Percentiles rank a stretch among this genome's conserved stretches.
These are phyloP conservation scores for Pugionium cornutum DNA, from an alignment of 345 rosid genomes.

Conservation along the genomic window DNA sequence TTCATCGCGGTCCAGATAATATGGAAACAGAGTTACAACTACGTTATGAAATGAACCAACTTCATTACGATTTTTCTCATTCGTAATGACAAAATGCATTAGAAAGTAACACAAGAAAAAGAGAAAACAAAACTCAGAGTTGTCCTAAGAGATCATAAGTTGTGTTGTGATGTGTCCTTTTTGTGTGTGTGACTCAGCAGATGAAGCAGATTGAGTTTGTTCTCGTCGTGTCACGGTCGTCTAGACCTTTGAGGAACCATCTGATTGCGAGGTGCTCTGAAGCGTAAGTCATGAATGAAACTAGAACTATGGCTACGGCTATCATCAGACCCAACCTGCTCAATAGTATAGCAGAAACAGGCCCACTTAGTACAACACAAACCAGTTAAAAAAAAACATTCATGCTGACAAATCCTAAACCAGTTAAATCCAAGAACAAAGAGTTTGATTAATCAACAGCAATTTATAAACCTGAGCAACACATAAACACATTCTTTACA, in stretches of 20 bases:
- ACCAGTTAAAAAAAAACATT: neutral
- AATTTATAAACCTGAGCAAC: neutral
- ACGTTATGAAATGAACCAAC: neutral
- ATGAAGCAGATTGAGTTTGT: slow-evolving; percentile 48
- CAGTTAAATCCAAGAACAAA: slow-evolving; percentile 3
- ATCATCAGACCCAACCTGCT: slow-evolving; percentile 88
- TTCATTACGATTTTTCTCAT: slow-evolving; percentile 1
- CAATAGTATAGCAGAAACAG: neutral
- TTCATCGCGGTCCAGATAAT: too few relatives aligned
- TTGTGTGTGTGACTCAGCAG: slow-evolving; percentile 40
- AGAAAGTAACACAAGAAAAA: neutral
- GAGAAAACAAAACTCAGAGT: slow-evolving; percentile 1
- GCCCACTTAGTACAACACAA: slow-evolving; percentile 13
- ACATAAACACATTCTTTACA: slow-evolving; percentile 5
- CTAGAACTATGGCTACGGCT: slow-evolving; percentile 69
- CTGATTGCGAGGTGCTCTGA: slow-evolving; percentile 73
- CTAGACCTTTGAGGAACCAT: slow-evolving; percentile 69
- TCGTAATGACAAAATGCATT: neutral
- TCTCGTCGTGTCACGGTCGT: slow-evolving; percentile 58
- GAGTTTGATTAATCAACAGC: neutral
- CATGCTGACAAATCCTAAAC: neutral
- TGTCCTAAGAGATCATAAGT: slow-evolving; percentile 7
- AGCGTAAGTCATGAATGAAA: slow-evolving; percentile 91
- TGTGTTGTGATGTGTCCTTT: neutral
- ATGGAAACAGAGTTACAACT: too few relatives aligned